Evolutionary conservation across 2,329 filamentous ascomycete genomes (phyloP).

Genomic region (Neoascochyta sp.): DNA sequence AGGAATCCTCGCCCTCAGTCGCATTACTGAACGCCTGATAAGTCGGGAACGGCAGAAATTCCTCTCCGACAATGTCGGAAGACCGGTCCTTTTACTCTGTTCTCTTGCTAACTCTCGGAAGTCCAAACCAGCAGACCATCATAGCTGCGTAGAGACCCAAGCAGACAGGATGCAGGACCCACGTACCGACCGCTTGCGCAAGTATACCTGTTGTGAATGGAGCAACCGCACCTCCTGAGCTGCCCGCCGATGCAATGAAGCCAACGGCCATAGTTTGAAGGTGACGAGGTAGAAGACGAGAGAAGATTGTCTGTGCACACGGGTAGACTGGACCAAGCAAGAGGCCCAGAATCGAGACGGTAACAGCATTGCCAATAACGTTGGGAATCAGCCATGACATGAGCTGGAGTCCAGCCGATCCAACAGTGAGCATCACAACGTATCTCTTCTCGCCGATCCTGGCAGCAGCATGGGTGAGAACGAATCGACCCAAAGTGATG

Average conservation of each 20-base stretch:
- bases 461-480: slow-evolving; percentile 63
- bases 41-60: too few relatives aligned
- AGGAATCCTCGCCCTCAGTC: too few relatives aligned
- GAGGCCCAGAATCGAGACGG: slow-evolving; percentile 61
- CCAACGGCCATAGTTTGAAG: slow-evolving; percentile 63
- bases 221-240: slow-evolving; percentile 63
- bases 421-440: slow-evolving; percentile 60
- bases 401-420: slow-evolving; percentile 66
- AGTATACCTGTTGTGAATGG: slow-evolving; percentile 64
- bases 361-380: slow-evolving; percentile 53
- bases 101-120: slow-evolving; percentile 59
- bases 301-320: slow-evolving; percentile 63
- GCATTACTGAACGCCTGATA: too few relatives aligned
- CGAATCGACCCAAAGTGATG: slow-evolving; percentile 72
- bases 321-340: slow-evolving; percentile 77
- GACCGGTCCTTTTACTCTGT: slow-evolving; percentile 47
- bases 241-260: slow-evolving; percentile 67
- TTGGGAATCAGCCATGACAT: slow-evolving; percentile 76
- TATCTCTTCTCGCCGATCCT: slow-evolving; percentile 67
- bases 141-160: slow-evolving; percentile 63
- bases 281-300: slow-evolving; percentile 55
- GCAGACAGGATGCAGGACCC: slow-evolving; percentile 63
- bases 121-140: slow-evolving; percentile 60
- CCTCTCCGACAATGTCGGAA: slow-evolving; percentile 1
- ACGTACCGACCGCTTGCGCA: slow-evolving; percentile 60